These are phyloP conservation scores for Boletus vinaceobasis DNA, from an alignment of 768 basidiomycete genomes.

Conservation along the genomic window DNA sequence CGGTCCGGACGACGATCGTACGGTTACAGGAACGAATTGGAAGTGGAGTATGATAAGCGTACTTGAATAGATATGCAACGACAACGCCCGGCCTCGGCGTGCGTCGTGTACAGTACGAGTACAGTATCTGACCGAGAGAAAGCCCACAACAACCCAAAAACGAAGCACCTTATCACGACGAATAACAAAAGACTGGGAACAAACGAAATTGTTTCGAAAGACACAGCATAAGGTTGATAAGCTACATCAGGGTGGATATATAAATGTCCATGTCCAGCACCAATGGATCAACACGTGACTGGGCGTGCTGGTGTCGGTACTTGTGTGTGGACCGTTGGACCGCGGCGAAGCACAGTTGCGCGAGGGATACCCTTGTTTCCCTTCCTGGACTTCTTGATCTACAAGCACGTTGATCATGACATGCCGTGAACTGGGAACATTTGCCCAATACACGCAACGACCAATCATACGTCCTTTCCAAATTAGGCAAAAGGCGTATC, in stretches of 20 bases:
- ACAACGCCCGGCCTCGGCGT: neutral
- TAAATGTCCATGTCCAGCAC: constrained; percentile 6
- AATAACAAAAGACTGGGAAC: neutral
- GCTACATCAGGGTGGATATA: constrained; percentile 13
- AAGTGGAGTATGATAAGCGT: neutral
- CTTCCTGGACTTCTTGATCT: neutral
- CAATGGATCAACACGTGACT: constrained; percentile 1
- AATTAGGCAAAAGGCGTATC: neutral
- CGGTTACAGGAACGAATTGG: neutral
- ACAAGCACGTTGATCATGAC: neutral
- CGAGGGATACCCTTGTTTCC: neutral
- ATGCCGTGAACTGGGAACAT: constrained; percentile 4
- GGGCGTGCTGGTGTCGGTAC: neutral
- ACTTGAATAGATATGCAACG: neutral
- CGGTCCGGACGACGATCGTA: neutral
- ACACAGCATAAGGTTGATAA: constrained; percentile 6
- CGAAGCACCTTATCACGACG: neutral
- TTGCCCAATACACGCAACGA: neutral
- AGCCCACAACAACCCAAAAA: neutral
- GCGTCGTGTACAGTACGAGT: neutral
- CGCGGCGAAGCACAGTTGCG: neutral
- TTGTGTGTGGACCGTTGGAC: neutral
- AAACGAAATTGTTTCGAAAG: neutral
- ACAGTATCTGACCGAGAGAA: neutral
- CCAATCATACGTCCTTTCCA: constrained; percentile 3